A percentile compares a stretch with the other conserved stretches of the same genome.
Evolutionary conservation across 2,329 filamentous ascomycete genomes (phyloP).

Genomic region (Rutstroemia sp.): DNA sequence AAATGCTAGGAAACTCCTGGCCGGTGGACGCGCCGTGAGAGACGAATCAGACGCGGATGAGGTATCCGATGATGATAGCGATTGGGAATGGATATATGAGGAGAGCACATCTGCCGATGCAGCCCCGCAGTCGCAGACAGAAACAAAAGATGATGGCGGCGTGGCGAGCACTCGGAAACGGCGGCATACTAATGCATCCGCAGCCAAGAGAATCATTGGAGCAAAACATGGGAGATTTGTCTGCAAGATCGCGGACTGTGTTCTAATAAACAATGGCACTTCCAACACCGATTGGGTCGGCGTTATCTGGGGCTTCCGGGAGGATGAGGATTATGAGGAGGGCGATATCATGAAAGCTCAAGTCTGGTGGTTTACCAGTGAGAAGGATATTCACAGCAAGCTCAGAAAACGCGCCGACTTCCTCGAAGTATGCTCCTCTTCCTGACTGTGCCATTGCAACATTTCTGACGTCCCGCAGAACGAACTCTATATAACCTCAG

Average conservation of each 20-base stretch:
- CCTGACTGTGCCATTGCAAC: background rate
- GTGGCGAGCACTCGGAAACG: constrained; percentile 13
- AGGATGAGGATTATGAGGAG: constrained; percentile 69
- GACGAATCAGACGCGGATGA: constrained; percentile 89
- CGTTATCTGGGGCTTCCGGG: constrained; percentile 74
- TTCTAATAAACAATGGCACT: constrained; percentile 82
- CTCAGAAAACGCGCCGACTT: constrained; percentile 77
- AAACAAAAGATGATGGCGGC: constrained; percentile 10
- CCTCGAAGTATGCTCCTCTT: constrained; percentile 45
- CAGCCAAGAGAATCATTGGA: constrained; percentile 55
- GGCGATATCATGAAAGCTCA: constrained; percentile 33
- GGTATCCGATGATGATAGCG: constrained; percentile 54
- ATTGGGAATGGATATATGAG: constrained; percentile 72
- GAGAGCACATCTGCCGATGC: constrained; percentile 5
- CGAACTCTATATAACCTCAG: constrained; percentile 84
- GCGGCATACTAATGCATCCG: constrained; percentile 23
- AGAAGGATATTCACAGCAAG: constrained; percentile 80
- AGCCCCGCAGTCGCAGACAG: background rate
- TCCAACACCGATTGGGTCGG: constrained; percentile 87
- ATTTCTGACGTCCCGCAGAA: constrained; percentile 47
- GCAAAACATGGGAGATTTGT: constrained; percentile 72
- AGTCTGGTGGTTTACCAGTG: constrained; percentile 90
- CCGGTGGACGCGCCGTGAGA: constrained; percentile 28
- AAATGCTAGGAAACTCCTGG: constrained; percentile 35
- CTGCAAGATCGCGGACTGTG: constrained; percentile 73